phyloP scores from a whole-genome alignment of 768 basidiomycete genomes.

The Leccinum longicurvipes region DNA sequence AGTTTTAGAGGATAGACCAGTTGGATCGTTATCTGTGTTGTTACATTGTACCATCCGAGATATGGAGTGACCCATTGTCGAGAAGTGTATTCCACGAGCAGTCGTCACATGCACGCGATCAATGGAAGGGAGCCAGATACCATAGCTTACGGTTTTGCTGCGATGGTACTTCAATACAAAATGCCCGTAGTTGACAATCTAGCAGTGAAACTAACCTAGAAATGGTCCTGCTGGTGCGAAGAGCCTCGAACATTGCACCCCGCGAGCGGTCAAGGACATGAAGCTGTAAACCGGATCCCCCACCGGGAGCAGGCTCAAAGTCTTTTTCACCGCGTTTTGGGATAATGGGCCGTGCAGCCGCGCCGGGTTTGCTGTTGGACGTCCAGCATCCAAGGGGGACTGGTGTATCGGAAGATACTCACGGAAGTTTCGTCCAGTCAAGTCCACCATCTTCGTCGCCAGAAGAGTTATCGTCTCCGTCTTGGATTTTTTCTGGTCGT shows the following conservation, averaged over 20 bases:
- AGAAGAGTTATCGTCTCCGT: constrained; percentile 47
- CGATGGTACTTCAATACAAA: neutral
- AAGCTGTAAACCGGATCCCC: constrained; percentile 73
- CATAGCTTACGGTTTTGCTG: constrained; percentile 80
- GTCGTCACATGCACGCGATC: constrained; percentile 64
- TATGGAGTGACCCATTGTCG: constrained; percentile 76
- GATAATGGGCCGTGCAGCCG: constrained; percentile 61
- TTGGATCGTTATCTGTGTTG: constrained; percentile 18
- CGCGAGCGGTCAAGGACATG: constrained; percentile 79
- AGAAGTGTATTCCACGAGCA: constrained; percentile 81
- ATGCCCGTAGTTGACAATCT: neutral
- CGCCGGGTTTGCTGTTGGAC: constrained; percentile 19
- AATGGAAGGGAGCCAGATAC: constrained; percentile 69
- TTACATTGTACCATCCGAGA: constrained; percentile 42
- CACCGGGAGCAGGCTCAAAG: constrained; percentile 72
- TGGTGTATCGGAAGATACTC: constrained; percentile 15
- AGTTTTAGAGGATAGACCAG: constrained; percentile 32
- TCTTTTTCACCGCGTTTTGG: constrained; percentile 98
- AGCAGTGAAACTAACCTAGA: constrained; percentile 53
- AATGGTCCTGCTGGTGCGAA: constrained; percentile 69
- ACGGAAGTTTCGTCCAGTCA: constrained; percentile 84
- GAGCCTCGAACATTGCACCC: constrained; percentile 82
- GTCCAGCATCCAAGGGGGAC: constrained; percentile 4
- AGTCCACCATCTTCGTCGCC: constrained; percentile 73
- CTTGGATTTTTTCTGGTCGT: constrained; percentile 15